These are phyloP conservation scores for Barnettozyma siamensis DNA, from an alignment of 805 yeast species.

Conservation along the genomic window DNA sequence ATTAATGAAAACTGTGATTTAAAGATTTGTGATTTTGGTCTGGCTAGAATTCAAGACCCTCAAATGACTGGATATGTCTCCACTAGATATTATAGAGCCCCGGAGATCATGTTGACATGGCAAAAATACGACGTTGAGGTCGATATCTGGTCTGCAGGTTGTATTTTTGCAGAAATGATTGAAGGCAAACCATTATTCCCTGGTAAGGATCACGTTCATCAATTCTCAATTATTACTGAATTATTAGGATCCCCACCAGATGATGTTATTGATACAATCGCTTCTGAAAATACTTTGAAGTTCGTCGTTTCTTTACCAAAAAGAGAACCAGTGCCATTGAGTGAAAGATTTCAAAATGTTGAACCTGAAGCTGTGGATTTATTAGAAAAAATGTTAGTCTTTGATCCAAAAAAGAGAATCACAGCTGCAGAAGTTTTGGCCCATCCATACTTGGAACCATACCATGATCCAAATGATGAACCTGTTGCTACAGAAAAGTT, in stretches of 20 bases:
- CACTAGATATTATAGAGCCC: constrained; percentile 94
- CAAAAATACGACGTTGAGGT: constrained; percentile 96
- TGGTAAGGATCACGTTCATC: constrained; percentile 97
- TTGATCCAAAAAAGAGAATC: constrained; percentile 91
- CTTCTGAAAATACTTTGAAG: constrained; percentile 89
- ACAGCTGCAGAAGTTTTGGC: constrained; percentile 86
- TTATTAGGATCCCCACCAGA: constrained; percentile 93
- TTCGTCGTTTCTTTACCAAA: constrained; percentile 93
- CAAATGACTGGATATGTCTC: constrained; percentile 99
- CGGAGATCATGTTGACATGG: constrained; percentile 98
- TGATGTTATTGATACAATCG: constrained; percentile 93
- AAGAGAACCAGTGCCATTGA: constrained; percentile 85
- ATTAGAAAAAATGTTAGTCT: constrained; percentile 83
- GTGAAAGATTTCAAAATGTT: constrained; percentile 70
- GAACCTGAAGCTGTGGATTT: constrained; percentile 87
- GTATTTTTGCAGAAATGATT: constrained; percentile 96
- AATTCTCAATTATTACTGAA: constrained; percentile 94
- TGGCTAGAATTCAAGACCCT: constrained; percentile 96
- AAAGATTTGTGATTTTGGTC: constrained; percentile 89
- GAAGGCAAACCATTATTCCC: constrained; percentile 97
- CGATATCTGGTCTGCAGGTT: constrained; percentile 97
- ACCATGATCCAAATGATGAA: constrained; percentile 96
- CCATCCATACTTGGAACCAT: constrained; percentile 90
- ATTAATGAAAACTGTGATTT: constrained; percentile 88
- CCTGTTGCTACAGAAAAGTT: constrained; percentile 89